A percentile compares a stretch with the other conserved stretches of the same genome.
phyloP scores from a whole-genome alignment of 345 rosid species.

The Lumnitzera littorea region DNA sequence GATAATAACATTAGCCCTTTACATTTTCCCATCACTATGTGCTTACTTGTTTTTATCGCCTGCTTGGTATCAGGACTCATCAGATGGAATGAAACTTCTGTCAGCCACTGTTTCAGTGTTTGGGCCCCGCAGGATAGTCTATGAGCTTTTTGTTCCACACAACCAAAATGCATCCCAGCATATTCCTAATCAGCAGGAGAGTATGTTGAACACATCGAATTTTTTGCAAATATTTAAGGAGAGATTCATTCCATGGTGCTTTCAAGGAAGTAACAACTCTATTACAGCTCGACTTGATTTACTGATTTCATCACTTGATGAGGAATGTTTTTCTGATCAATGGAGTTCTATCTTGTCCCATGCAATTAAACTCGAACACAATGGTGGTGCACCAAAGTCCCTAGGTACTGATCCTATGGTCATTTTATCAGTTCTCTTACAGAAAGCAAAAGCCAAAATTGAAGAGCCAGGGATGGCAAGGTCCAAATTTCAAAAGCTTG shows the following conservation, averaged over 20 bases:
- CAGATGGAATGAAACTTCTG: conserved; percentile 66
- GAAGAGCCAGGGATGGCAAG: conserved; percentile 29
- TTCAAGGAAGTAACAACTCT: conserved; percentile 38
- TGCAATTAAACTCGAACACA: conserved; percentile 32
- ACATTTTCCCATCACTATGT: too few relatives aligned
- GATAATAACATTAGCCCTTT: too few relatives aligned
- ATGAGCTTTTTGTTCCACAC: conserved; percentile 24
- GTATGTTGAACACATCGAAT: conserved; percentile 30
- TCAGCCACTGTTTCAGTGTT: conserved; percentile 61
- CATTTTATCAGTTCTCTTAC: conserved; percentile 54
- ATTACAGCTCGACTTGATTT: conserved; percentile 58
- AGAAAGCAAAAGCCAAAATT: conserved; percentile 59
- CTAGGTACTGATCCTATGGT: conserved; percentile 26
- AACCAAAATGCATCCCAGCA: conserved; percentile 15
- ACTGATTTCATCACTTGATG: conserved; percentile 65
- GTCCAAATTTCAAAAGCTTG: conserved; percentile 30
- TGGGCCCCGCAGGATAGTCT: conserved; percentile 65
- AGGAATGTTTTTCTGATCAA: conserved; percentile 70
- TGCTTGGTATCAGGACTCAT: conserved; percentile 39
- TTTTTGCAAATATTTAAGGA: conserved; percentile 53
- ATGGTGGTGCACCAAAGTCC: conserved; percentile 21
- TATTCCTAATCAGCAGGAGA: conserved; percentile 24
- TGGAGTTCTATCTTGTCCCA: conserved; percentile 57
- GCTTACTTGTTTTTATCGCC: neutral
- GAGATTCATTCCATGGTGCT: conserved; percentile 84